A percentile compares a stretch with the other conserved stretches of the same genome.
Evolutionary conservation across 2,329 filamentous ascomycete species (phyloP).

Genomic region (Fusarium guadeloupense): DNA sequence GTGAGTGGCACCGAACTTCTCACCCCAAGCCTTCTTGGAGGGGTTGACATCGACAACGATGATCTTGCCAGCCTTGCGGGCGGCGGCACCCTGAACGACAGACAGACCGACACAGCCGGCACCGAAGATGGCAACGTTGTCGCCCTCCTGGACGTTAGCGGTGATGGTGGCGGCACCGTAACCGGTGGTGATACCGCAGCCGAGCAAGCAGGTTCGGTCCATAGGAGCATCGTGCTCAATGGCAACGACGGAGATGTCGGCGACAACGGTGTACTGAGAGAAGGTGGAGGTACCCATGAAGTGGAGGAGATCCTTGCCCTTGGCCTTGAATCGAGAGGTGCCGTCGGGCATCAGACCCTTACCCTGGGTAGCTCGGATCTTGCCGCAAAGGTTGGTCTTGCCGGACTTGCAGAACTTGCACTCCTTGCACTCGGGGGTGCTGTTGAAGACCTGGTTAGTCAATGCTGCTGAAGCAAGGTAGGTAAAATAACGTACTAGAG

Average conservation of each 20-base stretch:
- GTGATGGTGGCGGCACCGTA: constrained; percentile 96
- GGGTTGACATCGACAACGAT: constrained; percentile 84
- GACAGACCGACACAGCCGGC: constrained; percentile 95
- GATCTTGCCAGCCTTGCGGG: constrained; percentile 81
- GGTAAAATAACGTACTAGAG: constrained; percentile 71
- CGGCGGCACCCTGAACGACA: constrained; percentile 92
- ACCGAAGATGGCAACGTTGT: constrained; percentile 91
- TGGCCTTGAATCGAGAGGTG: constrained; percentile 92
- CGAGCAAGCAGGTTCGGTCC: constrained; percentile 94
- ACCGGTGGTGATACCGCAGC: constrained; percentile 97
- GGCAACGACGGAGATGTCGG: constrained; percentile 96
- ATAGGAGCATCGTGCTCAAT: constrained; percentile 91
- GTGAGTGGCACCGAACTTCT: constrained; percentile 95
- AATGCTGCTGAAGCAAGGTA: neutral
- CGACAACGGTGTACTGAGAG: constrained; percentile 98
- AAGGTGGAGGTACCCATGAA: constrained; percentile 99
- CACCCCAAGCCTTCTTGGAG: constrained; percentile 87
- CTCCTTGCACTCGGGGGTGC: constrained; percentile 94
- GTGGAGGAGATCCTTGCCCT: constrained; percentile 93
- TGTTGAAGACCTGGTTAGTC: constrained; percentile 49
- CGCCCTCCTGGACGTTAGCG: constrained; percentile 88
- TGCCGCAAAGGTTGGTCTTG: constrained; percentile 99
- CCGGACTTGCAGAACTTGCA: constrained; percentile 99
- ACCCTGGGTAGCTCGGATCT: constrained; percentile 97
- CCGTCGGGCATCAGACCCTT: constrained; percentile 97